Base-by-base conservation (phyloP, 306 rosid species). In the Glycine latifolia region DNA sequence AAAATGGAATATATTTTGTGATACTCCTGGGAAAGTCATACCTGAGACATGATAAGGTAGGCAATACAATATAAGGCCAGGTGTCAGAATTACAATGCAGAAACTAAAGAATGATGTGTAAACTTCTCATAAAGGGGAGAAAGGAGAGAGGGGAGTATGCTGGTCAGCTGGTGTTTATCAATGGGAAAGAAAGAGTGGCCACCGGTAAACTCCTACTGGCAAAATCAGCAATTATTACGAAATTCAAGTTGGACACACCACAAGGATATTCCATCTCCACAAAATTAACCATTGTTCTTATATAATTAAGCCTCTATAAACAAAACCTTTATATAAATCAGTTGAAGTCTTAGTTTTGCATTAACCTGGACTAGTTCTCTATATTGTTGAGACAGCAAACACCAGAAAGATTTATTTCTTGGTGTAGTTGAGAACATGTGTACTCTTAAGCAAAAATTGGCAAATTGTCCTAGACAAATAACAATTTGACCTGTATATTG, bases 1-100 rank as follows among this genome's bases (percentile, higher is more conserved):
- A 95, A 85, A 95, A 91, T 47, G 99, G 99, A 82, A 95, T 91
- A 52, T 80, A 89, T 82, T 91, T 93, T 10, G 97, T 90, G 73
- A 81, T 86, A 81, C 82, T 91, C 99, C 97, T 93, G 10, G 97
- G 98, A 73, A 95, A 88, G 78, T 95, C 97, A 74, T 95, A 95
- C 90, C 98, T 95, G 84, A 67, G 43, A 56, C 60, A 76, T 61
- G 62, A 84, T 33, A 62, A 44, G 79, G 56, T 71, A 46, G 26
- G 47, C 67, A 48, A 80, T 43, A 67, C 70, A 70, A 75, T n/a
- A 68, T 48, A 71, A n/a, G 39, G 52, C 37, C 61, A 20, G 65
- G 12, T 61, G 75, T 66, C 78, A 70, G 52, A 71, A 83, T n/a
- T 73, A 77, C 76, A 62, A 80, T 14, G 73, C 77, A 73, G 78